Evolutionary conservation across 306 rosid genomes (phyloP).

Genomic region (Pyrus betulifolia): DNA sequence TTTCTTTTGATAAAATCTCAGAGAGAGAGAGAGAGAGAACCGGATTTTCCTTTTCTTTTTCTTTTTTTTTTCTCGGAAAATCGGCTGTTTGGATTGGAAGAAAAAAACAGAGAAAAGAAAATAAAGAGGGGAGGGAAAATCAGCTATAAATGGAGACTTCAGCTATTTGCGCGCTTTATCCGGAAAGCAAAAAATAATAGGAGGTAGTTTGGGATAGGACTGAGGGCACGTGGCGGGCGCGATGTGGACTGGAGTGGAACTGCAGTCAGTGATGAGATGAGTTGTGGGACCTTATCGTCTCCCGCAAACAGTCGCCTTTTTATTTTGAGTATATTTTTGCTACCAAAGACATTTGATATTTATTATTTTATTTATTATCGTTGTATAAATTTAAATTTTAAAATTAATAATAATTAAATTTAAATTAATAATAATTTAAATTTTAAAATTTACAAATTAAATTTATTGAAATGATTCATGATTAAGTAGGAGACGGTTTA

Average conservation of each 20-base stretch:
- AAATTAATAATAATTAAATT: no score
- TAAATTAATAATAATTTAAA: no score
- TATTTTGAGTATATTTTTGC: no score
- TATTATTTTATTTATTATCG: no score
- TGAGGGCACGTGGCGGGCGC: not conserved
- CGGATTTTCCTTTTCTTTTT: not conserved
- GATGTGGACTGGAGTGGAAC: conserved; percentile 3
- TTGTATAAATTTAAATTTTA: no score
- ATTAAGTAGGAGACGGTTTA: no score
- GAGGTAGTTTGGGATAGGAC: not conserved
- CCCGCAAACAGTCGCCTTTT: not conserved
- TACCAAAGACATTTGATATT: accelerated
- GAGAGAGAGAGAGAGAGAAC: not conserved
- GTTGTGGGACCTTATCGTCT: conserved; percentile 41
- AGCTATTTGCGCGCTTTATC: not conserved
- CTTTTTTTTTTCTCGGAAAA: not conserved
- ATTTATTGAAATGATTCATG: no score
- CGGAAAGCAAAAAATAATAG: not conserved
- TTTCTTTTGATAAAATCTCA: conserved; percentile 19
- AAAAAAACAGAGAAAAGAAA: not conserved
- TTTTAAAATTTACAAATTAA: no score
- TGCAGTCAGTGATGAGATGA: not conserved
- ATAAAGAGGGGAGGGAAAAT: not conserved
- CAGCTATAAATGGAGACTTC: not conserved
- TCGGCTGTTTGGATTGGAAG: conserved; percentile 16